Base-by-base conservation (phyloP, 75 land plant genomes). In the Sequoia sempervirens region DNA sequence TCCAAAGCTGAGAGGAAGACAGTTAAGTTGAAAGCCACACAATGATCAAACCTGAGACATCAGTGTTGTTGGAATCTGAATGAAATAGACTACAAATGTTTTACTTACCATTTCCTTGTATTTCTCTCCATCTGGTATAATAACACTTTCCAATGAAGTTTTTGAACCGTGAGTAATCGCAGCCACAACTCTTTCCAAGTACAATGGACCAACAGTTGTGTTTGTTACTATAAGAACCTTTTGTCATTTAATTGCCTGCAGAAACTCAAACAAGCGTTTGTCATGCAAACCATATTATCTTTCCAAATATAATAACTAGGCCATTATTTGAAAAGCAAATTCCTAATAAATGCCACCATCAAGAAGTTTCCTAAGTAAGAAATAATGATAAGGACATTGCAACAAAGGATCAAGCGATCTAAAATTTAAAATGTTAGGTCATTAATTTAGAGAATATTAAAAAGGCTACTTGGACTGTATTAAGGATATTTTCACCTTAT, bases 11-110 rank as follows among this genome's bases (percentile, higher is more conserved):
- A 85, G 37, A 52, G 32, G 66, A 86, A 14, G 28, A 83, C 34
- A 28, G 17, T 80, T 47, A 53, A n/a, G 13, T 41, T 26, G 15
- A 52, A n/a, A 82, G 45, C 40, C 18, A 81, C 26, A 50, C 64
- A 82, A 30, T 34, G 4, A 40, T 64, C 50, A 82, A 34, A 34
- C 36, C 36, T 34, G 36, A 72, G 99, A 93, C 99, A 97, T 97
- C 4, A 97, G 91, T 73, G 99, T 97, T n/a, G 97, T 97, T 1
- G 99, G 99, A 87, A 97, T 92, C 85, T 97, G 99, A 85, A 97
- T 97, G 84, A 97, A 47, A 81, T 53, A 23, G 1, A 17, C 37
- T 23, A 47, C 66, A n/a, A 80, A 17, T 38, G 10, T 69, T 28
- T 76, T n/a, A 83, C 10, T 8, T 70, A 94, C 96, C 90, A 95